Evolutionary conservation across 1,284 basidiomycete species (phyloP), one percentile per base, ranked within the genome.

Genomic region (Psilocybe mexicana): DNA sequence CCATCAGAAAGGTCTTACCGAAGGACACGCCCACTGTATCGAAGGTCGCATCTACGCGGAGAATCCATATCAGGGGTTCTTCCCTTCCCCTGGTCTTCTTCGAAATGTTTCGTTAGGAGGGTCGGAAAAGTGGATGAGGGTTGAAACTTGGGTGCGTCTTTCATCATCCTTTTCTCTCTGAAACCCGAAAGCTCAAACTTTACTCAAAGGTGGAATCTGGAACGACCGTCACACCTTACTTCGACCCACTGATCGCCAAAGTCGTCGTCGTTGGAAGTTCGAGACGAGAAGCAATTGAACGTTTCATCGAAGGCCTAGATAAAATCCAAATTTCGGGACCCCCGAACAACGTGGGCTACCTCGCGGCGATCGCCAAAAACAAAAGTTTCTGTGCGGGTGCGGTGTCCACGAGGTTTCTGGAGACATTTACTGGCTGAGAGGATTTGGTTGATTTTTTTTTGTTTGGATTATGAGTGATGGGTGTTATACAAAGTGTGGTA

Each of bases 41-140:
- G 88, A 92, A 70, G 82, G 76, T 1, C 80, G 87, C 5, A 67
- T 90, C 3, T 90, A 90, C 63, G 82, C 83, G 52, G 88, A 90
- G 70, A 86, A 88, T 57, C 85, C 88, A 0, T 74, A 79, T 0
- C 76, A 79, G 5, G 74, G 76, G 30, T 90, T 88, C 68, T 72
- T 74, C 38, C 88, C 88, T 1, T 81, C 78, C 43, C 82, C 87
- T 10, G 88, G 88, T 1, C 69, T 86, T 1, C 74, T 90, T n/a
- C 86, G 88, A 61, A 62, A 76, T 47, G 86, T 88, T 0, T 65
- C 75, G 10, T 71, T 86, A 52, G 70, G 74, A 33, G 1, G 1
- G 30, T 33, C 68, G 25, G 67, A 70, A 26, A 69, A 72, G 2
- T 84, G 82, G 79, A 62, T 86, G 14, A 70, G 86, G 12, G 68